phyloP scores from a whole-genome alignment of 768 basidiomycete species.

The Kwoniella dejecticola region DNA sequence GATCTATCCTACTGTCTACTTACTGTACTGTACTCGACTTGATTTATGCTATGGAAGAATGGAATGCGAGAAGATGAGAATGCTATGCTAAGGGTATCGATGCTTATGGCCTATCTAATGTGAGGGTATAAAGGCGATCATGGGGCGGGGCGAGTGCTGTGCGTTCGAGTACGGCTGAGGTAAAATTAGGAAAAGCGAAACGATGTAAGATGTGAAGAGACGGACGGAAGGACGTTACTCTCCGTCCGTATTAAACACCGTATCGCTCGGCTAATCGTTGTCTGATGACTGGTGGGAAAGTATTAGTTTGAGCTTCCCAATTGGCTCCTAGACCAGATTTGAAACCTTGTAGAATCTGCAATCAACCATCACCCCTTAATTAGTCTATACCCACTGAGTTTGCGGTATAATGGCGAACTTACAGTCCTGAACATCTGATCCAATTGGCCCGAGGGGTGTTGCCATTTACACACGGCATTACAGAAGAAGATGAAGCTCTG shows the following conservation, averaged over 20 bases:
- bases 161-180: too few relatives aligned
- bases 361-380: neutral
- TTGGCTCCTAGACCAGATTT: constrained; percentile 75
- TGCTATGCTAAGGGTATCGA: constrained; percentile 31
- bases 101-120: constrained; percentile 26
- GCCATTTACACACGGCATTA: constrained; percentile 96
- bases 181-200: too few relatives aligned
- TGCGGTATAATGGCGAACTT: constrained; percentile 21
- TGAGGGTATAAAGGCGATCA: constrained; percentile 16
- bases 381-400: neutral
- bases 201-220: neutral
- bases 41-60: constrained; percentile 1
- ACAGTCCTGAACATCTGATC: constrained; percentile 86
- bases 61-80: neutral
- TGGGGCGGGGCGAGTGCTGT: neutral
- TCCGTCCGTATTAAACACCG: constrained; percentile 63
- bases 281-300: constrained; percentile 85
- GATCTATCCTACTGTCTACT: constrained; percentile 14
- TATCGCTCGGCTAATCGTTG: constrained; percentile 84
- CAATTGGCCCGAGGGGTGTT: constrained; percentile 83
- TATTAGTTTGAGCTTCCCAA: constrained; percentile 79
- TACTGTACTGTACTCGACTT: too few relatives aligned
- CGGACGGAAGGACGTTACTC: neutral
- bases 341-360: constrained; percentile 77
- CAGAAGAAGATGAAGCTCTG: constrained; percentile 97